phyloP scores from a whole-genome alignment of 1,284 basidiomycete genomes.

The Naganishia liquefaciens region DNA sequence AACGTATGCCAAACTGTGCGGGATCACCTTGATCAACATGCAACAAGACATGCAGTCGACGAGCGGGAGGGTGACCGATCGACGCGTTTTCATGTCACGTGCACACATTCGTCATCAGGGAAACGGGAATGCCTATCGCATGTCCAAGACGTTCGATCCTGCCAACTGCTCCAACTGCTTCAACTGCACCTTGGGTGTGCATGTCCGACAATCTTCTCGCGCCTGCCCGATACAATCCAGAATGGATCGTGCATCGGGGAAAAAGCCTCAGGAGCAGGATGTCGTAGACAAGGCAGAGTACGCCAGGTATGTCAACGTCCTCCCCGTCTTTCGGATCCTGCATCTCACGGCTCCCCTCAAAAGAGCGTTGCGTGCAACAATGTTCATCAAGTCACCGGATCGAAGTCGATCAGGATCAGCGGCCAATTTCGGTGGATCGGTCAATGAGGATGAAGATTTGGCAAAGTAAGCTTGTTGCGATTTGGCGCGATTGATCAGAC shows the following conservation, averaged over 20 bases:
- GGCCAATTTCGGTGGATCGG: conserved; percentile 2
- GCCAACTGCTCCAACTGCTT: no score
- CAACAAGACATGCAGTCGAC: background rate
- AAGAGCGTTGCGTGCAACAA: conserved; percentile 24
- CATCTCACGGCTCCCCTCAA: no score
- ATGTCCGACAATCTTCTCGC: no score
- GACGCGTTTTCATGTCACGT: conserved; percentile 1
- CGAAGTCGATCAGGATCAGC: conserved; percentile 8
- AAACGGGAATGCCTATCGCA: background rate
- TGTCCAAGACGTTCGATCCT: background rate
- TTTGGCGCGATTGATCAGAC: background rate
- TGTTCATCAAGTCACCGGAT: conserved; percentile 18
- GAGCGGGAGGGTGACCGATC: background rate
- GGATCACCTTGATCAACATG: background rate
- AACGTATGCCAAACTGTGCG: background rate
- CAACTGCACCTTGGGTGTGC: no score
- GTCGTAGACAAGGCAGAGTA: conserved; percentile 27
- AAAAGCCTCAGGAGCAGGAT: background rate
- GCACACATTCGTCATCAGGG: conserved; percentile 11
- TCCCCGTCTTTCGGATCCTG: no score
- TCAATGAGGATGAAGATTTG: conserved; percentile 19
- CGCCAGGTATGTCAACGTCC: conserved; percentile 5
- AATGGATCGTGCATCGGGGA: no score
- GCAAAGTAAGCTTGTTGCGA: conserved; percentile 1
- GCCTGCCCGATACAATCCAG: no score